Evolutionary conservation across 208 protist species (phyloP).

Genomic region (Wallacemonas rigidus): DNA sequence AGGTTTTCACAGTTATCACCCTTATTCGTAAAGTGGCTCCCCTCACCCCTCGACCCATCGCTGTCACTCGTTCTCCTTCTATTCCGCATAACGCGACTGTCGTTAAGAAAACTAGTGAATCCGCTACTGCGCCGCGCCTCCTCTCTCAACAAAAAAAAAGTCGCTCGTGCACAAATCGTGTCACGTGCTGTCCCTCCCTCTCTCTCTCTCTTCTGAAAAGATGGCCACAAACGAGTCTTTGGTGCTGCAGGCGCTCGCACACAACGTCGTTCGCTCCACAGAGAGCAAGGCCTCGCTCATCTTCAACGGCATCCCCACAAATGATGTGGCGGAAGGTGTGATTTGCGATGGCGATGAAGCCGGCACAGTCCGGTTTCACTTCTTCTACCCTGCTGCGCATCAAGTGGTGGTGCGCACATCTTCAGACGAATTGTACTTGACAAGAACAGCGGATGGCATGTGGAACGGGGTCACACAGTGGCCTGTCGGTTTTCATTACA

Average conservation of each 20-base stretch:
- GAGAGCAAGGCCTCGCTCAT: slow-evolving; percentile 10
- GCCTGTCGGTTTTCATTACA: slow-evolving; percentile 27
- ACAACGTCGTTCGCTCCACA: slow-evolving; percentile 12
- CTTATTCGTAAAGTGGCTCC: no score
- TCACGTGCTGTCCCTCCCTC: not conserved
- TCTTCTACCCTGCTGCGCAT: slow-evolving; percentile 25
- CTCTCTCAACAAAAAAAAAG: not conserved
- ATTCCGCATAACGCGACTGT: no score
- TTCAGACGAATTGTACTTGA: slow-evolving; percentile 1
- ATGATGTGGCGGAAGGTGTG: slow-evolving; percentile 20
- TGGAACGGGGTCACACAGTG: slow-evolving; percentile 18
- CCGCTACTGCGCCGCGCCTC: no score
- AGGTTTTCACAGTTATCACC: no score
- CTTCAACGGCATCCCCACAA: slow-evolving; percentile 18
- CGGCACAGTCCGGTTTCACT: slow-evolving; percentile 20
- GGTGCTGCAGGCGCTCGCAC: slow-evolving; percentile 15
- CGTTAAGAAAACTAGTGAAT: no score
- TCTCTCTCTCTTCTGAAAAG: not conserved
- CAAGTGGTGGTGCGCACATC: slow-evolving; percentile 6
- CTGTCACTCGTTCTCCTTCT: no score
- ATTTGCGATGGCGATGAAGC: slow-evolving; percentile 20
- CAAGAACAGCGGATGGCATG: slow-evolving; percentile 9
- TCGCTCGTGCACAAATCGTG: not conserved
- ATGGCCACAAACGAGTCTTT: slow-evolving; percentile 14
- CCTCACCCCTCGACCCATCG: no score